Evolutionary conservation across 805 yeast species (phyloP).

Genomic region (Myxozyma neglecta): DNA sequence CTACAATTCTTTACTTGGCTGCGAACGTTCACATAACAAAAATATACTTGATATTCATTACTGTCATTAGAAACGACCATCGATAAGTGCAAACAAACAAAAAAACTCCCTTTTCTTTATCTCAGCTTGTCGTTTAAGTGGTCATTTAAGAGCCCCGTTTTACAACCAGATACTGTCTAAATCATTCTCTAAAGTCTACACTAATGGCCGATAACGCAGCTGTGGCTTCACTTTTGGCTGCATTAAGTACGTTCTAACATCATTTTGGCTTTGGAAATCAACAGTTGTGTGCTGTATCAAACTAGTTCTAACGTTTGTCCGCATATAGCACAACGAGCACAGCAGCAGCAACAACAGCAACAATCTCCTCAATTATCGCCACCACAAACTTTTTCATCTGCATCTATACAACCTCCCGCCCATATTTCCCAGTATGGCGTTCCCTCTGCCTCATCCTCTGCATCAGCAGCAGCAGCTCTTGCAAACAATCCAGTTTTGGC

Average conservation of each 20-base stretch:
- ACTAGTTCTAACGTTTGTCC: neutral
- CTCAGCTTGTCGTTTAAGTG: no score
- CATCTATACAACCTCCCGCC: conserved; percentile 6
- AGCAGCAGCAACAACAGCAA: conserved; percentile 23
- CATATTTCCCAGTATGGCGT: conserved; percentile 4
- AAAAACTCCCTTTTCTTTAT: no score
- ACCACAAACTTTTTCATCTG: neutral
- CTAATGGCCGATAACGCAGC: conserved; percentile 31
- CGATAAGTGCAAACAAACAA: no score
- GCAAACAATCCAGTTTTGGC: conserved; percentile 4
- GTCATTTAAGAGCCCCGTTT: no score
- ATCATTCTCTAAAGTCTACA: neutral
- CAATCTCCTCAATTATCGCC: conserved; percentile 2
- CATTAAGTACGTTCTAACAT: conserved; percentile 20
- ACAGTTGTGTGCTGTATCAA: neutral
- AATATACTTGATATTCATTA: no score
- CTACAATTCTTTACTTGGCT: no score
- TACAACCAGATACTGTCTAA: neutral
- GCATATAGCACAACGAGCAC: conserved; percentile 29
- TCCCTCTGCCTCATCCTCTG: conserved; percentile 2
- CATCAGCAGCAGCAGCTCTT: neutral
- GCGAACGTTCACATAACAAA: no score
- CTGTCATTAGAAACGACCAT: no score
- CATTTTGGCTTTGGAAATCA: conserved; percentile 9
- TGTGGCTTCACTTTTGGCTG: conserved; percentile 31